Evolutionary conservation across 1,139 yeast species (phyloP).

Genomic region (Keqinozyma sinolaborantium): DNA sequence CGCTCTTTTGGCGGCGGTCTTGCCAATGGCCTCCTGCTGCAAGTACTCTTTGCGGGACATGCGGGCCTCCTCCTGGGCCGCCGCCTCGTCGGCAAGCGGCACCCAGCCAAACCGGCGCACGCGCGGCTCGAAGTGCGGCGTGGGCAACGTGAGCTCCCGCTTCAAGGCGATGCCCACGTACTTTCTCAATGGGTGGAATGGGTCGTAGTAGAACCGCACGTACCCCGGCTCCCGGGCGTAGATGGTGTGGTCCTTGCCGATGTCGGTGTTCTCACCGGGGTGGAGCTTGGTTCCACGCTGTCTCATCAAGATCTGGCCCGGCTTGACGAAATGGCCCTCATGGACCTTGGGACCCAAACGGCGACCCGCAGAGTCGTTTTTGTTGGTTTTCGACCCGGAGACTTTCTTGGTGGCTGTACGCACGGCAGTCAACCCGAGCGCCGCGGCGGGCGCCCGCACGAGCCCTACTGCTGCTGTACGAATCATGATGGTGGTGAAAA

Average conservation of each 20-base stretch:
- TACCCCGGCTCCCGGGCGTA: slow-evolving; percentile 91
- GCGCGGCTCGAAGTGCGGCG: slow-evolving; percentile 86
- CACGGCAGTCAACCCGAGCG: slow-evolving; percentile 25
- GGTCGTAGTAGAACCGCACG: slow-evolving; percentile 88
- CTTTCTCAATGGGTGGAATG: slow-evolving; percentile 93
- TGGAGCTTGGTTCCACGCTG: slow-evolving; percentile 96
- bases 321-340: slow-evolving; percentile 62
- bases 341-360: slow-evolving; percentile 87
- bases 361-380: slow-evolving; percentile 94
- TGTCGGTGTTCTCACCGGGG: slow-evolving; percentile 90
- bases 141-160: slow-evolving; percentile 65
- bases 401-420: slow-evolving; percentile 94
- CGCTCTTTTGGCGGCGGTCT: slow-evolving; percentile 29
- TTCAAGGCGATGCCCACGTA: slow-evolving; percentile 84
- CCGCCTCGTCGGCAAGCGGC: slow-evolving; percentile 45
- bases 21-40: slow-evolving; percentile 48
- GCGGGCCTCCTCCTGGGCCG: slow-evolving; percentile 56
- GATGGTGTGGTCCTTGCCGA: slow-evolving; percentile 92
- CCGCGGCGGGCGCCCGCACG: background rate
- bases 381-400: slow-evolving; percentile 89
- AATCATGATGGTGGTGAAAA: background rate
- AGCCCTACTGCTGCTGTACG: too few species aligned
- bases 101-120: slow-evolving; percentile 79
- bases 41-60: slow-evolving; percentile 63
- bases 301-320: slow-evolving; percentile 90